Percentiles rank a stretch among this genome's conserved stretches.
Conservation (phyloP, 2,329 filamentous ascomycete genomes). For the Colletotrichum sojae region DNA sequence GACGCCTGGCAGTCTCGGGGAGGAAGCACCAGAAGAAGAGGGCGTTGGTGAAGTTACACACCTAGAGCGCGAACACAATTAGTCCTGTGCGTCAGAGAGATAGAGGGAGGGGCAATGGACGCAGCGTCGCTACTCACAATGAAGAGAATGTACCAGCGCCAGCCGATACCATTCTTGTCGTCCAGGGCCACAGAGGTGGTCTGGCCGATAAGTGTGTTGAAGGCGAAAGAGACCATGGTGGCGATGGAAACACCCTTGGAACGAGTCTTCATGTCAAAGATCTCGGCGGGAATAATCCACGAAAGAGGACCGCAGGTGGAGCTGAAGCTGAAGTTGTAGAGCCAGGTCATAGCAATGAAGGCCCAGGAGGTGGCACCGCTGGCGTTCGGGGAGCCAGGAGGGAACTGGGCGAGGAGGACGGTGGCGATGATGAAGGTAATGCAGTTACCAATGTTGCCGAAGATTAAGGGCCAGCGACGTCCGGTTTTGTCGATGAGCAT, state of each 20-base stretch:
- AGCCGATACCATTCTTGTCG: conserved; percentile 58
- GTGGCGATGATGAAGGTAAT: conserved; percentile 80
- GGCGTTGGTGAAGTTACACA: conserved; percentile 72
- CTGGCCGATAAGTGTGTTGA: conserved; percentile 83
- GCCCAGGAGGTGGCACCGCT: conserved; percentile 71
- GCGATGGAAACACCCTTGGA: conserved; percentile 82
- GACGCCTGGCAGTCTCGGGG: conserved; percentile 75
- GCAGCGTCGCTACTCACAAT: conserved; percentile 46
- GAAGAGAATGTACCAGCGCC: conserved; percentile 64
- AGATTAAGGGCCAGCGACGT: conserved; percentile 79
- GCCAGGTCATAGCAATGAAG: conserved; percentile 82
- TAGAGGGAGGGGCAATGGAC: conserved; percentile 1
- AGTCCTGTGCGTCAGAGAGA: neutral
- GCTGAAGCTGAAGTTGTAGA: conserved; percentile 85
- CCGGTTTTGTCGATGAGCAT: conserved; percentile 78
- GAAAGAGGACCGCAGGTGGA: conserved; percentile 77
- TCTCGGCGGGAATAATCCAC: conserved; percentile 76
- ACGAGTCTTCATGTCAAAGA: conserved; percentile 83
- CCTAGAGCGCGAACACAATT: conserved; percentile 15
- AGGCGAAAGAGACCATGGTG: conserved; percentile 80
- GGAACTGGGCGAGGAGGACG: conserved; percentile 67
- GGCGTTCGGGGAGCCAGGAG: conserved; percentile 64
- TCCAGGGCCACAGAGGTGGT: conserved; percentile 71
- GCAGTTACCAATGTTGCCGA: conserved; percentile 79
- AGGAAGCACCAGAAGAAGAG: conserved; percentile 73